Percentiles rank a stretch among this genome's conserved stretches.
Evolutionary conservation across 148 eudicot genomes (phyloP).

Genomic region (Polygonum maritimum): DNA sequence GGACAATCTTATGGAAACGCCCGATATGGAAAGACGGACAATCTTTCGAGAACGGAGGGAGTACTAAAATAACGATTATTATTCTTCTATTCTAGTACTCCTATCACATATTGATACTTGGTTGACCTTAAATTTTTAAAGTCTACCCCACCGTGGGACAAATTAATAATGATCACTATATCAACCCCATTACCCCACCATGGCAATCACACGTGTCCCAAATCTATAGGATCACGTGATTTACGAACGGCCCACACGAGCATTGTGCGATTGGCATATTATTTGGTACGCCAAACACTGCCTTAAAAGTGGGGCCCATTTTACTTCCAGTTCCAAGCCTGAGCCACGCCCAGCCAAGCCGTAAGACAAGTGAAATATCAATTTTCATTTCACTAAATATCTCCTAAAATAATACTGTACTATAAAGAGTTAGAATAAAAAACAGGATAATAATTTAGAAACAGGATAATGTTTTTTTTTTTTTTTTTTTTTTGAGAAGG

Average conservation of each 20-base stretch:
- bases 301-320: not conserved
- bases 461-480: not conserved
- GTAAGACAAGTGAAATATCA: not conserved
- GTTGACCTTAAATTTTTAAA: not conserved
- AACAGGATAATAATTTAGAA: not conserved
- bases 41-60: no score
- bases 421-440: not conserved
- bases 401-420: not conserved
- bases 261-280: not conserved
- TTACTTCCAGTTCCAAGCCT: not conserved
- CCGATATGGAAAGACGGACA: no score
- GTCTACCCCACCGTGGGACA: not conserved
- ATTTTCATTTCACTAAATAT: not conserved
- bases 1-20: no score
- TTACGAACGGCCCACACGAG: constrained; percentile 6
- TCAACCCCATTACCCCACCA: not conserved
- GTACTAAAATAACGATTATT: no score
- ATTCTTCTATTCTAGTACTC: no score
- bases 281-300: not conserved
- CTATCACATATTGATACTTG: not conserved
- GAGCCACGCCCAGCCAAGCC: not conserved
- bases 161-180: not conserved
- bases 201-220: not conserved
- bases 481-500: no score
- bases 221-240: not conserved